These are phyloP conservation scores for Aphanomyces astaci DNA, from an alignment of 352 stramenopile species.

Conservation along the genomic window DNA sequence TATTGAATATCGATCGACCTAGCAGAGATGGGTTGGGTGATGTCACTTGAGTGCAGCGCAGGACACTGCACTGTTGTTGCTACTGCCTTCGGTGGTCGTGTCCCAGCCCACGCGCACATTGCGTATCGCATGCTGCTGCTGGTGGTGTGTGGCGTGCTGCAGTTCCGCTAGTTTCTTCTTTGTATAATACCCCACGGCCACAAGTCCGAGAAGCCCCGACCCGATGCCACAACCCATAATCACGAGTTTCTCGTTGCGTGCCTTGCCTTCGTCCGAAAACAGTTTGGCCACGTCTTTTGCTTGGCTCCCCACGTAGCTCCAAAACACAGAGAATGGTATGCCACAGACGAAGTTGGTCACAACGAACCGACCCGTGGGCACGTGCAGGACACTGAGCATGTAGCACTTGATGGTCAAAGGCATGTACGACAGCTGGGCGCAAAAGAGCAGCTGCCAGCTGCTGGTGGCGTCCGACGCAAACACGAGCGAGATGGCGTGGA, in stretches of 20 bases:
- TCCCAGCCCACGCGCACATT: no score
- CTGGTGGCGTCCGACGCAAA: not conserved
- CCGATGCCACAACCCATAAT: not conserved
- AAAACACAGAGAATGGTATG: conserved; percentile 7
- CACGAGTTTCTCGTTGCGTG: not conserved
- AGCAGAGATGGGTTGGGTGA: no score
- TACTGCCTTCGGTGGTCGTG: no score
- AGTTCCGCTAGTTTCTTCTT: conserved; percentile 1
- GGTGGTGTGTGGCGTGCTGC: no score
- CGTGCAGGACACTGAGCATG: conserved; percentile 4
- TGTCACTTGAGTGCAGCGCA: no score
- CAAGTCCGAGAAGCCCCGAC: not conserved
- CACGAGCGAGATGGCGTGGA: not conserved
- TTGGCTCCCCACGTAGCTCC: conserved; percentile 16
- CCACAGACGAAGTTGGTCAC: conserved; percentile 12
- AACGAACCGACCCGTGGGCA: not conserved
- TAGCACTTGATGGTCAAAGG: conserved; percentile 18
- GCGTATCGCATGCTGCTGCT: no score
- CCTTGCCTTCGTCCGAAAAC: not conserved
- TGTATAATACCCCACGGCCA: conserved; percentile 7
- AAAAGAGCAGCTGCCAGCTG: conserved; percentile 7
- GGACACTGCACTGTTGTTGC: no score
- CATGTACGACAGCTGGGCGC: conserved; percentile 8
- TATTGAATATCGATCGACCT: no score
- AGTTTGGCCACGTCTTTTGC: not conserved